These are phyloP conservation scores for Nigrospora sphaerica DNA, from an alignment of 2,329 filamentous ascomycete species.

Conservation along the genomic window DNA sequence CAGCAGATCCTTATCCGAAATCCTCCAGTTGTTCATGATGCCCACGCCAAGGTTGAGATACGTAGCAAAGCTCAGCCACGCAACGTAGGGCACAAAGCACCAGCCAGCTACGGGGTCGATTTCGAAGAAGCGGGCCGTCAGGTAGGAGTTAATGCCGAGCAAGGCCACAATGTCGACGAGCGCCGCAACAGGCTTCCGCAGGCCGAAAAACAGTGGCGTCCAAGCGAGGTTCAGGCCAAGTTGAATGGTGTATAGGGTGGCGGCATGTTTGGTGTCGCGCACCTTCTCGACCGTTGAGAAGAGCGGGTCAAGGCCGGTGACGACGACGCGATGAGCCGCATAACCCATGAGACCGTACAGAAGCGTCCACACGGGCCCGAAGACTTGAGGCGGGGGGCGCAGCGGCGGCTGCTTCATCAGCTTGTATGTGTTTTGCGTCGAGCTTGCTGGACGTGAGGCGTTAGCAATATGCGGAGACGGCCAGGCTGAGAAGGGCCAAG, in stretches of 20 bases:
- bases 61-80: slow-evolving; percentile 80
- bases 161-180: slow-evolving; percentile 69
- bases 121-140: slow-evolving; percentile 69
- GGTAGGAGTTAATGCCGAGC: slow-evolving; percentile 62
- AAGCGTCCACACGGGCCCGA: slow-evolving; percentile 58
- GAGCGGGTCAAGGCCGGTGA: slow-evolving; percentile 51
- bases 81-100: slow-evolving; percentile 74
- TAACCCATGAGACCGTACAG: slow-evolving; percentile 83
- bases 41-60: slow-evolving; percentile 71
- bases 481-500: slow-evolving; percentile 1
- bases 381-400: slow-evolving; percentile 53
- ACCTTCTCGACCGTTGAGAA: slow-evolving; percentile 22
- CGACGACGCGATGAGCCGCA: slow-evolving; percentile 72
- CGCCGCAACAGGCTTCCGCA: slow-evolving; percentile 66
- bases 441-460: slow-evolving; percentile 33
- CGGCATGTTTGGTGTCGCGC: slow-evolving; percentile 51
- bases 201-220: slow-evolving; percentile 90
- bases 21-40: slow-evolving; percentile 62
- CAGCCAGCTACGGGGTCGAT: slow-evolving; percentile 68
- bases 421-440: slow-evolving; percentile 56
- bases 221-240: slow-evolving; percentile 78
- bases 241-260: slow-evolving; percentile 79
- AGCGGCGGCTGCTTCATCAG: slow-evolving; percentile 61
- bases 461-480: neutral
- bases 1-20: slow-evolving; percentile 27